These are phyloP conservation scores for Fusarium citri DNA, from an alignment of 2,329 filamentous ascomycete genomes.

Conservation along the genomic window DNA sequence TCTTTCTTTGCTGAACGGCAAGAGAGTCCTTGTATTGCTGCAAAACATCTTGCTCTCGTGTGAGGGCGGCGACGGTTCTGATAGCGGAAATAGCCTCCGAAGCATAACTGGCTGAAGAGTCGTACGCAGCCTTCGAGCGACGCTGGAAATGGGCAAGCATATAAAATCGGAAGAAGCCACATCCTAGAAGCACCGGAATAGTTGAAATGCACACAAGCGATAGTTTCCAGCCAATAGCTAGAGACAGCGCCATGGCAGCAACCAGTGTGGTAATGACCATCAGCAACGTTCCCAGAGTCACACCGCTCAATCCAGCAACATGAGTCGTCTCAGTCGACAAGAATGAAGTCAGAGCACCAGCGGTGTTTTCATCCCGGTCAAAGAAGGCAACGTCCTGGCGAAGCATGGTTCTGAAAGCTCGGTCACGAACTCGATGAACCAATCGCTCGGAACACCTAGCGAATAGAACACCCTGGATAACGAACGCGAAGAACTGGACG, in stretches of 20 bases:
- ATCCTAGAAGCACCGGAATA: constrained; percentile 80
- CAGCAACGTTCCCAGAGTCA: constrained; percentile 86
- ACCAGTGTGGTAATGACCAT: constrained; percentile 84
- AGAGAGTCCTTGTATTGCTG: constrained; percentile 75
- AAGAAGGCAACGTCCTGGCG: constrained; percentile 95
- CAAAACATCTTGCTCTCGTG: constrained; percentile 85
- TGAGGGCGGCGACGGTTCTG: constrained; percentile 90
- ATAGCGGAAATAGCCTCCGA: constrained; percentile 95
- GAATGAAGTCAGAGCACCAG: constrained; percentile 89
- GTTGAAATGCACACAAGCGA: constrained; percentile 84
- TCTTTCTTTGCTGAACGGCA: constrained; percentile 72
- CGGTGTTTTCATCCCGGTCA: constrained; percentile 87
- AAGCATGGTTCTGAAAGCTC: constrained; percentile 86
- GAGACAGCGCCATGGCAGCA: constrained; percentile 74
- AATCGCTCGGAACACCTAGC: constrained; percentile 89
- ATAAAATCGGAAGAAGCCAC: constrained; percentile 90
- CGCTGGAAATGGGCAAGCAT: constrained; percentile 83
- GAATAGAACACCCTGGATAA: constrained; percentile 77
- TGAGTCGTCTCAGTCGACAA: constrained; percentile 91
- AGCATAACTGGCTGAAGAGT: constrained; percentile 84
- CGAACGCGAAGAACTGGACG: constrained; percentile 76
- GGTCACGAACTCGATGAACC: constrained; percentile 83
- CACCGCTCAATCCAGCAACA: constrained; percentile 86
- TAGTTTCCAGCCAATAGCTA: constrained; percentile 89
- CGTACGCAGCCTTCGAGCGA: constrained; percentile 83